Percentiles rank a stretch among this genome's conserved stretches.
These are phyloP conservation scores for Tinospora cordifolia DNA, from an alignment of 164 flowering plant species.

Conservation along the genomic window DNA sequence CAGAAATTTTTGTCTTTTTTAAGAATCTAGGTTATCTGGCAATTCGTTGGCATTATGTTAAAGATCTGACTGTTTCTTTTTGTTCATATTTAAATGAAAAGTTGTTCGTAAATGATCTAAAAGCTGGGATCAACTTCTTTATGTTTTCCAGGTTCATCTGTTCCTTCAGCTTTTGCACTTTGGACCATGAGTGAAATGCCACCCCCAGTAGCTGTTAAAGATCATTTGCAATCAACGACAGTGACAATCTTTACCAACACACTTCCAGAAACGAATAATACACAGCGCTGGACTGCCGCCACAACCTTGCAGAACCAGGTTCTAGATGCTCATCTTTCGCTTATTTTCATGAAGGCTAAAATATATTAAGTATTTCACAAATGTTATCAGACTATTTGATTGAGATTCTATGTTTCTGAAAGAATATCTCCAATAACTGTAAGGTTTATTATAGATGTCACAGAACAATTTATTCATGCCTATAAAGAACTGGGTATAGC, in stretches of 20 bases:
- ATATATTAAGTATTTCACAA: background rate
- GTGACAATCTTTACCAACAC: slow-evolving; percentile 44
- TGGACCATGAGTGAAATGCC: slow-evolving; percentile 91
- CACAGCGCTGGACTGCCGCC: slow-evolving; percentile 60
- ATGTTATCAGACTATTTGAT: background rate
- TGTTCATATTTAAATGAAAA: no score
- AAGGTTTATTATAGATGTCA: background rate
- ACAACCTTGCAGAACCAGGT: slow-evolving; percentile 74
- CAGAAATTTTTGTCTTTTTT: no score
- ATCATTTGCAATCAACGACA: slow-evolving; percentile 37
- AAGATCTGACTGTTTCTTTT: no score
- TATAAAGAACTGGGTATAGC: no score
- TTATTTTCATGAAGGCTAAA: background rate
- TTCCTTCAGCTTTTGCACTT: slow-evolving; percentile 69
- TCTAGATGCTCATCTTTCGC: background rate
- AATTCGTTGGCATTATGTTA: no score
- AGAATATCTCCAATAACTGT: background rate
- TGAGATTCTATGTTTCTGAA: background rate
- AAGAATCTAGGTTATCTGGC: no score
- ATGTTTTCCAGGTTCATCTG: slow-evolving; percentile 59
- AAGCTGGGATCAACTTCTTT: background rate
- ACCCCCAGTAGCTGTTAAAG: slow-evolving; percentile 27
- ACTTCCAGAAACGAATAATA: slow-evolving; percentile 26
- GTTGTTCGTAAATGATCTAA: background rate
- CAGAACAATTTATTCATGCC: no score